These are phyloP conservation scores for Hanseniaspora valbyensis DNA, from an alignment of 805 yeast species.

Conservation along the genomic window DNA sequence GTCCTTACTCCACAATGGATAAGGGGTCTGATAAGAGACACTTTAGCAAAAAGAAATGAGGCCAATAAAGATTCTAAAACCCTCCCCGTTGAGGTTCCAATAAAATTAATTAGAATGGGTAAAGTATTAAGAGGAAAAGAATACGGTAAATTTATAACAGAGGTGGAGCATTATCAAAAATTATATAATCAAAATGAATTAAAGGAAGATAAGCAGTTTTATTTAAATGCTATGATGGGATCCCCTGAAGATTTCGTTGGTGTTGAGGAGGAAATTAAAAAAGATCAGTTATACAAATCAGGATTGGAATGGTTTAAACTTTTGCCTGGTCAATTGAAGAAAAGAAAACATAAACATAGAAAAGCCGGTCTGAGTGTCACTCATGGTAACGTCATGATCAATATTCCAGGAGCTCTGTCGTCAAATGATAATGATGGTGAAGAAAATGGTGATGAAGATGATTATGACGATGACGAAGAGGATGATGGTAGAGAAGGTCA, in stretches of 20 bases:
- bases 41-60: neutral
- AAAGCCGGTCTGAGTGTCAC: slow-evolving; percentile 2
- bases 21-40: slow-evolving; percentile 24
- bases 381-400: slow-evolving; percentile 8
- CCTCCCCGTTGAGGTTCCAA: neutral
- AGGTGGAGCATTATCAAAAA: neutral
- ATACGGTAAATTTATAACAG: slow-evolving; percentile 5
- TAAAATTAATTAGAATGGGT: slow-evolving; percentile 27
- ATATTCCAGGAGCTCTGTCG: slow-evolving; percentile 30
- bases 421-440: neutral
- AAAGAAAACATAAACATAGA: neutral
- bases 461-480: slow-evolving; percentile 14
- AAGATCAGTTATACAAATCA: slow-evolving; percentile 4
- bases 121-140: slow-evolving; percentile 19
- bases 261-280: neutral
- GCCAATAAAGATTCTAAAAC: neutral
- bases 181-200: neutral
- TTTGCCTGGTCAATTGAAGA: neutral
- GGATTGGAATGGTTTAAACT: slow-evolving; percentile 10
- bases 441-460: slow-evolving; percentile 15
- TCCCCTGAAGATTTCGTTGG: slow-evolving; percentile 1
- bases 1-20: slow-evolving; percentile 25
- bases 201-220: slow-evolving; percentile 30
- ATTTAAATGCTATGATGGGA: slow-evolving; percentile 13
- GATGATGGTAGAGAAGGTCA: slow-evolving; percentile 16